These are phyloP conservation scores for Diaporthe sp. DNA, from an alignment of 2,329 filamentous ascomycete genomes.

Conservation along the genomic window DNA sequence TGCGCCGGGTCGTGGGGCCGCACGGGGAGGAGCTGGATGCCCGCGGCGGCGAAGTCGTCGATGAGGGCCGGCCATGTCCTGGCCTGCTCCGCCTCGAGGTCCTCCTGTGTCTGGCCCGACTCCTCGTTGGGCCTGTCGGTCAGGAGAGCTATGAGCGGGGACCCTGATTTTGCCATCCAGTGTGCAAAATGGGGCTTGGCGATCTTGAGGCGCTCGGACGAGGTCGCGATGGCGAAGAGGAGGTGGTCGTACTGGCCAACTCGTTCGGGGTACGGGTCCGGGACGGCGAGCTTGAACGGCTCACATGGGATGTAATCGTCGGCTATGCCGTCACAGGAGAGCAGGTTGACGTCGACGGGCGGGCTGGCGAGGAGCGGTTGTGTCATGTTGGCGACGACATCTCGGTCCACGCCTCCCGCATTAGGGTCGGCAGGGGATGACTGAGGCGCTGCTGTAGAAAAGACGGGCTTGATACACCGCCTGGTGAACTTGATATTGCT, in stretches of 20 bases:
- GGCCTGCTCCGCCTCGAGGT: slow-evolving; percentile 10
- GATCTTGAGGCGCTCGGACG: slow-evolving; percentile 19
- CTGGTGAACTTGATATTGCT: slow-evolving; percentile 35
- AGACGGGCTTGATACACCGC: slow-evolving; percentile 36
- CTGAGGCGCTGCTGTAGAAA: background rate
- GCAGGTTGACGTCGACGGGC: slow-evolving; percentile 18
- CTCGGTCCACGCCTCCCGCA: slow-evolving; percentile 7
- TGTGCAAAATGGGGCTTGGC: slow-evolving; percentile 32
- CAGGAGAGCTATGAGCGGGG: slow-evolving; percentile 28
- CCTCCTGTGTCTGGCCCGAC: slow-evolving; percentile 7
- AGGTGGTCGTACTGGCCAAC: slow-evolving; percentile 44
- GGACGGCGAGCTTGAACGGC: slow-evolving; percentile 33
- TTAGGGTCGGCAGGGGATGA: slow-evolving; percentile 19
- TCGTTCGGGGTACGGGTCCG: slow-evolving; percentile 26
- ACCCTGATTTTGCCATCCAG: slow-evolving; percentile 38
- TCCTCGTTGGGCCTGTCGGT: slow-evolving; percentile 39
- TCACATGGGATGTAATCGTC: slow-evolving; percentile 31
- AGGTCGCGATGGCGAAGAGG: slow-evolving; percentile 37
- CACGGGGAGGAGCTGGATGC: slow-evolving; percentile 53
- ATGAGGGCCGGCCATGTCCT: slow-evolving; percentile 33
- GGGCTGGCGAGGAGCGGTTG: slow-evolving; percentile 5
- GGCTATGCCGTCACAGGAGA: slow-evolving; percentile 21
- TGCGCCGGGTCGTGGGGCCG: slow-evolving; percentile 51
- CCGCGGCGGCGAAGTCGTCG: slow-evolving; percentile 46
- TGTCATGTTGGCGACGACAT: slow-evolving; percentile 26